Evolutionary conservation across 225 moss, liverwort and hornwort genomes (phyloP).

Genomic region (Pseudoscleropodium purum): DNA sequence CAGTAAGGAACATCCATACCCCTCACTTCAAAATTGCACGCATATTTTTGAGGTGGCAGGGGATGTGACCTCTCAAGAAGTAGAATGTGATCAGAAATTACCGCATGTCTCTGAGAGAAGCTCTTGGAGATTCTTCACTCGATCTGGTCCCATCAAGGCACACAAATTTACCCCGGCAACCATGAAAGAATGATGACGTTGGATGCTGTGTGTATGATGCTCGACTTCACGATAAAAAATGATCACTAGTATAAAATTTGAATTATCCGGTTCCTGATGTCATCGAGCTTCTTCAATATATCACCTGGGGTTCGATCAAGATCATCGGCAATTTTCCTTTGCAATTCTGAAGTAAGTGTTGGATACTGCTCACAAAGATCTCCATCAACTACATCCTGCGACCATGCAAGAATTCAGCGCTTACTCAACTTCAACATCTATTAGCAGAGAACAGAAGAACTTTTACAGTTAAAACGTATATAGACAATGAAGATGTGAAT

Average conservation of each 20-base stretch:
- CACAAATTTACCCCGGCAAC: neutral
- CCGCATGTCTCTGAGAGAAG: neutral
- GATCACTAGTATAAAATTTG: neutral
- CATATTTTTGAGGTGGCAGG: neutral
- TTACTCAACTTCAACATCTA: neutral
- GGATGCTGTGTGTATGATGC: neutral
- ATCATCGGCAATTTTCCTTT: constrained; percentile 93
- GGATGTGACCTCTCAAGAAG: neutral
- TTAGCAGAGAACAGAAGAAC: neutral
- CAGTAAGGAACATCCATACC: neutral
- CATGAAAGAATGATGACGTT: neutral
- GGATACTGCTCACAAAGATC: constrained; percentile 98
- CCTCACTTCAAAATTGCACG: neutral
- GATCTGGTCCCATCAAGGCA: constrained; percentile 1
- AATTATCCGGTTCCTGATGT: constrained; percentile 94
- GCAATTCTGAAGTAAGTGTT: constrained; percentile 71
- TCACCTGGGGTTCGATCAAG: constrained; percentile 98
- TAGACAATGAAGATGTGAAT: neutral
- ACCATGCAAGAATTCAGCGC: neutral
- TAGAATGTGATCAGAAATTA: neutral
- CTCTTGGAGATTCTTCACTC: neutral
- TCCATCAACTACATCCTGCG: constrained; percentile 95
- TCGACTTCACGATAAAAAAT: neutral
- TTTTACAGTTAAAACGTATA: neutral
- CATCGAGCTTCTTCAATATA: constrained; percentile 96